A percentile compares a stretch with the other conserved stretches of the same genome.
Evolutionary conservation across 2,329 filamentous ascomycete species (phyloP).

Genomic region (Apiospora koreana): DNA sequence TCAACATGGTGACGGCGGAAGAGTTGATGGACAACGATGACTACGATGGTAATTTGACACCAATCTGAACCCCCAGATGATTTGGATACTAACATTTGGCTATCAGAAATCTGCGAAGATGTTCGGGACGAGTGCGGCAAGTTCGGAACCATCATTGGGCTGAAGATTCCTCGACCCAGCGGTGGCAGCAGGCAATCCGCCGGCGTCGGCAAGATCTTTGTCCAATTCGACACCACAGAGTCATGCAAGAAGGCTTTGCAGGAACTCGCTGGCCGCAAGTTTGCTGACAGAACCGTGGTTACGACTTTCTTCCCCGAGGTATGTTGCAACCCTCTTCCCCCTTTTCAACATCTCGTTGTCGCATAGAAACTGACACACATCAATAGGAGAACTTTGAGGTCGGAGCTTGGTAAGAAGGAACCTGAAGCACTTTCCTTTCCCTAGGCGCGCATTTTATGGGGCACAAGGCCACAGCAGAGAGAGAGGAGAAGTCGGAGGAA

Average conservation of each 20-base stretch:
- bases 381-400: conserved; percentile 89
- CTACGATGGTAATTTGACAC: conserved; percentile 73
- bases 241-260: conserved; percentile 82
- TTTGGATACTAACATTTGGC: background rate
- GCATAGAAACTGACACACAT: conserved; percentile 32
- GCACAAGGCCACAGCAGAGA: background rate
- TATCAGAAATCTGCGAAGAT: conserved; percentile 90
- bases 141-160: conserved; percentile 79
- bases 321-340: conserved; percentile 30
- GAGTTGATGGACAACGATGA: conserved; percentile 93
- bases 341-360: background rate
- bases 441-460: background rate
- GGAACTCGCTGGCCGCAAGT: conserved; percentile 92
- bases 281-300: conserved; percentile 93
- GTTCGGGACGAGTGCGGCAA: conserved; percentile 92
- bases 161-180: conserved; percentile 89
- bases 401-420: conserved; percentile 70
- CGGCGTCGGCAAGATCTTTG: conserved; percentile 95
- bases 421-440: background rate
- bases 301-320: conserved; percentile 96
- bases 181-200: conserved; percentile 81
- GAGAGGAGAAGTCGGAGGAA: background rate
- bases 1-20: conserved; percentile 98
- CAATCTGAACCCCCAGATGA: background rate
- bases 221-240: conserved; percentile 83